phyloP scores from a whole-genome alignment of 2,329 filamentous ascomycete species.

The Exophiala spinifera region DNA sequence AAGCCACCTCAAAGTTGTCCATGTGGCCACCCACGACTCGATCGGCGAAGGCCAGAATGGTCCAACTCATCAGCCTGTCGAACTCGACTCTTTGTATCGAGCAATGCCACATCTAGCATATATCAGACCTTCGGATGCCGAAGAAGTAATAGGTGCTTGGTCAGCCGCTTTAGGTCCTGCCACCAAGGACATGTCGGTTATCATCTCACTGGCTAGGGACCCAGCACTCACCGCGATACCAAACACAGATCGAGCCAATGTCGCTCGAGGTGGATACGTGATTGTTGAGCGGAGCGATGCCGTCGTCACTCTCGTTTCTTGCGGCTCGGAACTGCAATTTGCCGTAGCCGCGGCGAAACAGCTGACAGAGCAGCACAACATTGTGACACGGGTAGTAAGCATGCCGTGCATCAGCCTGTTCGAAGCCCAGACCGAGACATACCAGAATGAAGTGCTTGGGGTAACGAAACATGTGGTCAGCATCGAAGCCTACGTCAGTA shows the following conservation, averaged over 20 bases:
- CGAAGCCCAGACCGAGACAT: constrained; percentile 43
- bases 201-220: constrained; percentile 36
- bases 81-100: constrained; percentile 52
- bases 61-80: constrained; percentile 60
- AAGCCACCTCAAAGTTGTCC: constrained; percentile 53
- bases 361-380: constrained; percentile 33
- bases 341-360: constrained; percentile 41
- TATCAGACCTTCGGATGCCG: constrained; percentile 55
- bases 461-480: constrained; percentile 38
- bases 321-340: constrained; percentile 47
- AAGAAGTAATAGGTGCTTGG: constrained; percentile 57
- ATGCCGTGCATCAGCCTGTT: constrained; percentile 50
- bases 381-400: constrained; percentile 44
- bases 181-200: constrained; percentile 30
- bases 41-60: constrained; percentile 59
- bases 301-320: constrained; percentile 45
- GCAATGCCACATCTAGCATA: constrained; percentile 60
- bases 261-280: constrained; percentile 41
- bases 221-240: neutral
- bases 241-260: constrained; percentile 33
- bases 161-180: constrained; percentile 43
- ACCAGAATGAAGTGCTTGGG: constrained; percentile 41
- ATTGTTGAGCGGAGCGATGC: constrained; percentile 31
- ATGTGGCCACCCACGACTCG: constrained; percentile 59
- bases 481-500: constrained; percentile 44